Percentiles rank a stretch among this genome's conserved stretches.
Conservation (phyloP, 345 rosid species). For the Eucalyptus sp. region DNA sequence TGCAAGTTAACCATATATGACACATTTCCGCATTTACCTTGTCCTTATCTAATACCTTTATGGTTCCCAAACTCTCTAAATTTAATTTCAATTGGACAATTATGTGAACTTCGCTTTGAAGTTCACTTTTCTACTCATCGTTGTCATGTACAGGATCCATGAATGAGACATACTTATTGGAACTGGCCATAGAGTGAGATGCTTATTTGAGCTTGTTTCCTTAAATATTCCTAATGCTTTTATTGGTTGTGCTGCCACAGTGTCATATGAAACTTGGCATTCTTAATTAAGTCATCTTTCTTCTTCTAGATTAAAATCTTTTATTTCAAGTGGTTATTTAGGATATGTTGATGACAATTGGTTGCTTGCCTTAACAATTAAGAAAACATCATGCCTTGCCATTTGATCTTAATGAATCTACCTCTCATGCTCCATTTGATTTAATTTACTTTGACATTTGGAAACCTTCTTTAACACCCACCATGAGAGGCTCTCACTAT, state of each 20-base stretch:
- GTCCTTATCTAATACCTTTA: neutral
- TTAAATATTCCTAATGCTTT: neutral
- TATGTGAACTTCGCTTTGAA: neutral
- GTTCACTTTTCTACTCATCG: neutral
- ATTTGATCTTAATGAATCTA: neutral
- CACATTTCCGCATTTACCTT: no score
- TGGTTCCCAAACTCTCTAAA: neutral
- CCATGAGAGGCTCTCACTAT: neutral
- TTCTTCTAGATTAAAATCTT: neutral
- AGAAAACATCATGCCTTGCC: neutral
- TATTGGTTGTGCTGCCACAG: neutral
- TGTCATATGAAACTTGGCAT: neutral
- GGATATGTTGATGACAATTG: neutral
- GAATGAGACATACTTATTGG: no score
- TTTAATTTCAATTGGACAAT: neutral
- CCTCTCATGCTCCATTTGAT: neutral
- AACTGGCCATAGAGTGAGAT: neutral
- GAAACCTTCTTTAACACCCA: neutral
- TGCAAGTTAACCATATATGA: neutral
- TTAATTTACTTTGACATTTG: neutral
- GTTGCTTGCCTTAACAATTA: neutral
- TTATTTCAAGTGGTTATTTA: neutral
- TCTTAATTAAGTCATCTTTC: neutral
- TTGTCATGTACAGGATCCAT: neutral
- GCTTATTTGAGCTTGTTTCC: neutral